These are phyloP conservation scores for Alliaria petiolata DNA, from an alignment of 345 rosid genomes.

Conservation along the genomic window DNA sequence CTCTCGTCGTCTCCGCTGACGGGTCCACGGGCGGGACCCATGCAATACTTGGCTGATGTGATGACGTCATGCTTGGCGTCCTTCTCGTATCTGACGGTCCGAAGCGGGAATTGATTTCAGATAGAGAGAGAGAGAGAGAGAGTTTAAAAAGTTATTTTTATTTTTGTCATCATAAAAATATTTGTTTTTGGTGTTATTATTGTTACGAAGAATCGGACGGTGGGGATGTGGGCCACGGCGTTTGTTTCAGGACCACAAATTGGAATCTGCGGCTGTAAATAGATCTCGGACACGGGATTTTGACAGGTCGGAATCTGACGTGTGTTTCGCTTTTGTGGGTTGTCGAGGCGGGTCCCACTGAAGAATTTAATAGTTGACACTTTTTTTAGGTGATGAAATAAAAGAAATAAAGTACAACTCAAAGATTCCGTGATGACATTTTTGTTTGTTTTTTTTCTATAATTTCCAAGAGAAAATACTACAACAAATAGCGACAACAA, in stretches of 20 bases:
- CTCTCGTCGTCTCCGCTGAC: slow-evolving; percentile 32
- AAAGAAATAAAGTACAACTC: neutral
- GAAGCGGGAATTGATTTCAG: slow-evolving; percentile 17
- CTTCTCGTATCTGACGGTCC: slow-evolving; percentile 23
- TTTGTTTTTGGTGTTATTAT: neutral
- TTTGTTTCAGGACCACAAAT: slow-evolving; percentile 22
- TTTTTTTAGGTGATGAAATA: slow-evolving; percentile 12
- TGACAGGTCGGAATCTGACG: slow-evolving; percentile 22
- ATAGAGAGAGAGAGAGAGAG: slow-evolving; percentile 6
- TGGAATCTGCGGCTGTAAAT: slow-evolving; percentile 42
- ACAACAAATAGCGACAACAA: neutral
- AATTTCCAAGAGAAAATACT: slow-evolving; percentile 11
- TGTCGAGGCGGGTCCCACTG: neutral
- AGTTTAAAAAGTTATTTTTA: neutral
- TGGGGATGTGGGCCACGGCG: slow-evolving; percentile 17
- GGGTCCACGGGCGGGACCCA: neutral
- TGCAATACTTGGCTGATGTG: neutral
- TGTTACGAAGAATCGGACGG: slow-evolving; percentile 16
- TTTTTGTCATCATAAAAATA: neutral
- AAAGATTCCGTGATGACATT: slow-evolving; percentile 24
- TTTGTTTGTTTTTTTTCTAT: neutral
- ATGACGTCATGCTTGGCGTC: slow-evolving; percentile 12
- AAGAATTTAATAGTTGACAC: slow-evolving; percentile 24
- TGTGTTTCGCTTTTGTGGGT: slow-evolving; percentile 1
- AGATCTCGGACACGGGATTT: slow-evolving; percentile 25